Evolutionary conservation across 441 rosid species (phyloP), one percentile per base, ranked within the genome.

Genomic region (Erodium texanum): DNA sequence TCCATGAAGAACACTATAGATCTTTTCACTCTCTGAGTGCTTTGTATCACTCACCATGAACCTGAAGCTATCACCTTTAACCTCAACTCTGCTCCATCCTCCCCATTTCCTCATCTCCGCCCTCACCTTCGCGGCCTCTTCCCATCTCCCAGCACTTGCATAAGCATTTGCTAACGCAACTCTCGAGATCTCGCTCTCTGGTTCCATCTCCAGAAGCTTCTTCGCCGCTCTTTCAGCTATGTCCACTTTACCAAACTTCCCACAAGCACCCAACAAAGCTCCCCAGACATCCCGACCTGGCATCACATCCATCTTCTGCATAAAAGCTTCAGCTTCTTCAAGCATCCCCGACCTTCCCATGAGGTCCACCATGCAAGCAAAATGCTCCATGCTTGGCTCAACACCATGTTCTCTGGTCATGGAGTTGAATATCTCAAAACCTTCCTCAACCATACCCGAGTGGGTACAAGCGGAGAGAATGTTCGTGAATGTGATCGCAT

Each of bases 51-150:
- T 5, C 11, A 41, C 48, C 48, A 41, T 41, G 29, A 79, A 79
- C 70, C 41, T 62, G 29, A 73, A 61, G 18, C 24, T 29, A 24
- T 70, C 59, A 3, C 76, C 80, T 20, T 20, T 52, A 8, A 80
- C 20, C 54, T 75, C 78, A 6, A 80, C 75, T 2, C 64, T 63
- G n/a, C 82, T 79, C 82, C 80, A 76, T 14, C 74, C 82, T 12
- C 64, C 75, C 29, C 58, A 54, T 27, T 61, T 41, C 41, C 45
- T 75, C 38, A 75, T 18, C 34, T 68, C 70, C 5, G 67, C 27
- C 45, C 83, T 70, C 15, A 74, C 64, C 67, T 70, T 71, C 3
- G 72, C 72, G 0, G 52, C 78, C 3, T 76, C 64, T 7, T 76
- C 76, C 80, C 78, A 79, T 32, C 34, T 63, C 12, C 78, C 76